These are phyloP conservation scores for Baorangia bicolor DNA, from an alignment of 768 basidiomycete species.

Conservation along the genomic window DNA sequence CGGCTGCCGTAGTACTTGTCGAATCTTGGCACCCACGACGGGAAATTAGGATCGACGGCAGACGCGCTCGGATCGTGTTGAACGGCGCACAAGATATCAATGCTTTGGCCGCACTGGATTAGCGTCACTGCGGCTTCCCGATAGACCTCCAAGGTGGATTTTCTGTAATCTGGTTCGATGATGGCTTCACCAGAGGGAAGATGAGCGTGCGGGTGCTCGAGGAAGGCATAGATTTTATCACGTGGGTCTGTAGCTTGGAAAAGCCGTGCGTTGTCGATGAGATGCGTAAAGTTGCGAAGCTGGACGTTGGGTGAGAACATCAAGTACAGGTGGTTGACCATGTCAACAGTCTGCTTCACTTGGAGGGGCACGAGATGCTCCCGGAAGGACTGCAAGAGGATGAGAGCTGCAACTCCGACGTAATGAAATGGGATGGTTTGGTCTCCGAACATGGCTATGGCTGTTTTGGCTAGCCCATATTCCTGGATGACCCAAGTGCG, in stretches of 20 bases:
- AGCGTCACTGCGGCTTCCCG: background rate
- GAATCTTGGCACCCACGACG: constrained; percentile 10
- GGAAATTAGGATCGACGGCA: background rate
- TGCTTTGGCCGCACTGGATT: background rate
- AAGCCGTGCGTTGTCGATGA: constrained; percentile 1
- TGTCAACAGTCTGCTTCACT: background rate
- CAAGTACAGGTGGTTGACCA: background rate
- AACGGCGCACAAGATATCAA: background rate
- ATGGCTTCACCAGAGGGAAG: background rate
- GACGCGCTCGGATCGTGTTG: background rate
- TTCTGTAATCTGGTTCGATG: constrained; percentile 3
- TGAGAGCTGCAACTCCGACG: background rate
- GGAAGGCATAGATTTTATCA: constrained; percentile 9
- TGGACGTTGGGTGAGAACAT: constrained; percentile 1
- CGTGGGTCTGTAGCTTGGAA: constrained; percentile 9
- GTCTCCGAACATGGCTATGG: background rate
- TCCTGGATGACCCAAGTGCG: constrained; percentile 2
- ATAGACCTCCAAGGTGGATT: background rate
- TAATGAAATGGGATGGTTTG: background rate
- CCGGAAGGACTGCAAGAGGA: background rate
- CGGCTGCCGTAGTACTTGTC: background rate
- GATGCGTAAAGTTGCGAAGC: constrained; percentile 1
- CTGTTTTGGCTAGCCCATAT: background rate
- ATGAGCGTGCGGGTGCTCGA: background rate
- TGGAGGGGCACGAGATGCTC: background rate